These are phyloP conservation scores for Podaxis sp. DNA, from an alignment of 768 basidiomycete genomes.

Conservation along the genomic window DNA sequence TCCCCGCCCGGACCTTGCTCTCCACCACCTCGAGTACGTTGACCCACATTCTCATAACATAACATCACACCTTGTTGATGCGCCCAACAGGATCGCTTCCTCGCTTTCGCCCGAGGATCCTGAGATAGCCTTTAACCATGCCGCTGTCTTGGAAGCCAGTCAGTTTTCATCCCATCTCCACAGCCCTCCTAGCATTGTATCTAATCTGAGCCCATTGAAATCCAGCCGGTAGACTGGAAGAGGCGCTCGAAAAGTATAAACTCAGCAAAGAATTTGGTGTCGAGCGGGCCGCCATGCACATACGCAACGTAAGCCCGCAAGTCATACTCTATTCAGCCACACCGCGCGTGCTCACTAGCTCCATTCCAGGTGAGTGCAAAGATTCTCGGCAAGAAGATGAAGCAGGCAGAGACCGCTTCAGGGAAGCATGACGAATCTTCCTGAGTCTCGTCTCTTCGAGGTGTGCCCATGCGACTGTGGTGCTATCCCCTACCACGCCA, in stretches of 20 bases:
- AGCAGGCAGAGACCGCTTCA: conserved; percentile 34
- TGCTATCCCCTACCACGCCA: background rate
- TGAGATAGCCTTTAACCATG: conserved; percentile 89
- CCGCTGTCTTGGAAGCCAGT: conserved; percentile 89
- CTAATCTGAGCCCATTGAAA: conserved; percentile 27
- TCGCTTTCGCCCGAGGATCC: conserved; percentile 86
- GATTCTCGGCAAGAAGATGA: conserved; percentile 61
- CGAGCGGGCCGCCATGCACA: conserved; percentile 77
- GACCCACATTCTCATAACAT: conserved; percentile 20
- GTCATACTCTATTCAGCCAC: conserved; percentile 5
- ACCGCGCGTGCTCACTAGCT: conserved; percentile 15
- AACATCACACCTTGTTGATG: conserved; percentile 8
- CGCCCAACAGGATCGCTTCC: conserved; percentile 62
- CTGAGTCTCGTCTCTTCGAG: conserved; percentile 1
- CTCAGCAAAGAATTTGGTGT: conserved; percentile 73
- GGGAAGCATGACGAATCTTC: conserved; percentile 28
- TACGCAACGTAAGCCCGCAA: conserved; percentile 61
- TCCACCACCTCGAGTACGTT: conserved; percentile 76
- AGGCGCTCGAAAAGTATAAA: conserved; percentile 79
- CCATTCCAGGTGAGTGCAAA: conserved; percentile 70
- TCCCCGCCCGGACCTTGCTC: conserved; percentile 79
- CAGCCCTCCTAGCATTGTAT: conserved; percentile 15
- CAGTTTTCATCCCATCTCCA: conserved; percentile 23
- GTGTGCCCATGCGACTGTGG: background rate
- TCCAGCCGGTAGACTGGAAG: conserved; percentile 73